Evolutionary conservation across 2,329 filamentous ascomycete genomes (phyloP), one percentile per base, ranked within the genome.

Genomic region (Aspergillus pseudonomiae): DNA sequence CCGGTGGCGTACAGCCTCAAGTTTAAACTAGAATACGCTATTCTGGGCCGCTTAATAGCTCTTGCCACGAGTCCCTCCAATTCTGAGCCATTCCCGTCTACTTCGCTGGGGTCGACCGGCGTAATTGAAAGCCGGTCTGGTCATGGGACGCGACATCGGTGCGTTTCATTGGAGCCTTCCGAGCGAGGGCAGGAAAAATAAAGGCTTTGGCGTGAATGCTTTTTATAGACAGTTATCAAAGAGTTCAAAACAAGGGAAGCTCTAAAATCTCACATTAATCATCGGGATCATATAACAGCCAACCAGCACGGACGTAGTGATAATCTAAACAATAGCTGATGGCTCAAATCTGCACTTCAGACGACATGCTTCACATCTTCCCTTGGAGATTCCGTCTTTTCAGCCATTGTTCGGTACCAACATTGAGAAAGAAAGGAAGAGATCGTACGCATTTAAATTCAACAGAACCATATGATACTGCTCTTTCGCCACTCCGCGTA

Each of bases 1-100:
- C 74, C 75, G 1, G 75, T 80, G 62, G 75, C 82, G 11, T 83
- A 83, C 68, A 81, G 80, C 52, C 71, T 83, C 66, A 83, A 83
- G 67, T 70, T 83, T 57, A 83, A 83, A 64, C 73, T 83, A 12
- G 81, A 83, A 69, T 82, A 50, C 16, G 46, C 46, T 10, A 50
- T 50, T n/a, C 14, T 50, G 24, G 46, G 46, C 26, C 26, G 46
- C 6, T n/a, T 50, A 10, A 50, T 50, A 26, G 46, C 24, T 30
- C 24, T 50, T n/a, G 46, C 46, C 24, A 50, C 12, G 7, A 50
- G 46, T 30, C 46, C 46, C 0, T n/a, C 46, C 46, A 50, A 11
- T 19, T 50, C 46, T 10, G 46, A 50, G 24, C 46, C 46, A 30
- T 16, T 30, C 14, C 46, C 46, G 1, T 50, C 46, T 4, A 50